A percentile compares a stretch with the other conserved stretches of the same genome.
These are phyloP conservation scores for Quercus lobata DNA, from an alignment of 331 rosid species.

Conservation along the genomic window DNA sequence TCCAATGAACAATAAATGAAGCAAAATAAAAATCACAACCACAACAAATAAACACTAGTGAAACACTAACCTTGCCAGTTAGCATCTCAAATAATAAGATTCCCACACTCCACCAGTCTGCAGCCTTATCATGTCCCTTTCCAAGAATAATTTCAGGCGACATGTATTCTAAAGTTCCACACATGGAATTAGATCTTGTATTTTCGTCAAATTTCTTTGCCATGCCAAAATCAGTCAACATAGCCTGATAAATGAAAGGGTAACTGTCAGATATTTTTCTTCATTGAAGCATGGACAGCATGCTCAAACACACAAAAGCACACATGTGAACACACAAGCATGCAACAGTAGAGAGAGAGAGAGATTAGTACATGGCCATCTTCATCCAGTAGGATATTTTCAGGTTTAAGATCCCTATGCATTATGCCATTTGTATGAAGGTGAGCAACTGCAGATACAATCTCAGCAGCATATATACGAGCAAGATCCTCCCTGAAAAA, in stretches of 20 bases:
- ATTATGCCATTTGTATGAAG: slow-evolving; percentile 91
- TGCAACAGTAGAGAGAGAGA: not conserved
- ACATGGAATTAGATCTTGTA: slow-evolving; percentile 84
- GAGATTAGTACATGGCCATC: slow-evolving; percentile 76
- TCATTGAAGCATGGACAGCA: not conserved
- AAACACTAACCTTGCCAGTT: slow-evolving; percentile 77
- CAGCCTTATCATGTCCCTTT: slow-evolving; percentile 94
- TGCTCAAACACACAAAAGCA: not conserved
- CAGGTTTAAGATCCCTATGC: slow-evolving; percentile 98
- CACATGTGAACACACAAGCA: not conserved
- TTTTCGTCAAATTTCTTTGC: slow-evolving; percentile 81
- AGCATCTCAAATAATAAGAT: slow-evolving; percentile 91
- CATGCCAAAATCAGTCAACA: slow-evolving; percentile 97
- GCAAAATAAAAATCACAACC: slow-evolving; percentile 1
- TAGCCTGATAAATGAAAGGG: slow-evolving; percentile 43
- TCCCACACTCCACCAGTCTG: slow-evolving; percentile 99
- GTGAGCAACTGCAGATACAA: slow-evolving; percentile 89
- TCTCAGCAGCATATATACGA: slow-evolving; percentile 89
- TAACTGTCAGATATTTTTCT: slow-evolving; percentile 16
- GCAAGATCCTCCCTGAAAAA: slow-evolving; percentile 87
- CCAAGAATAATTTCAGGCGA: slow-evolving; percentile 96
- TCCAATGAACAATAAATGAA: not conserved
- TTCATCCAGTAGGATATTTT: slow-evolving; percentile 75
- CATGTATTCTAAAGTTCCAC: slow-evolving; percentile 95
- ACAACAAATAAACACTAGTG: slow-evolving; percentile 5